phyloP scores from a whole-genome alignment of 108 stramenopile species.

The Cyclotella choctawhatcheeana region DNA sequence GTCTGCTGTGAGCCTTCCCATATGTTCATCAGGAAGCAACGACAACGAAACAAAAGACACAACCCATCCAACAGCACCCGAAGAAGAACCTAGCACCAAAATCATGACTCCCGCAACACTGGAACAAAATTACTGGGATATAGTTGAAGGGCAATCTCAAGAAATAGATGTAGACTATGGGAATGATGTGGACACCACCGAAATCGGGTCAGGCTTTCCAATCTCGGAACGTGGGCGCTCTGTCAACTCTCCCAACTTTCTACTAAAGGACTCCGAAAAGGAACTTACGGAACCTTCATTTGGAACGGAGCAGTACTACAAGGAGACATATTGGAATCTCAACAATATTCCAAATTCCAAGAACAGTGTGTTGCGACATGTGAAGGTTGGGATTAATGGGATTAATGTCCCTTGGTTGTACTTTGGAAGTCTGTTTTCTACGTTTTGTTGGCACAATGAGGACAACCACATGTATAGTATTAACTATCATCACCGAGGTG shows the following conservation, averaged over 20 bases:
- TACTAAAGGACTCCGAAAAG: slow-evolving; percentile 26
- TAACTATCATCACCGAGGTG: slow-evolving; percentile 97
- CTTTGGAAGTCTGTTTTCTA: slow-evolving; percentile 94
- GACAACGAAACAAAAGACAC: background rate
- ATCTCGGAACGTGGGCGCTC: slow-evolving; percentile 75
- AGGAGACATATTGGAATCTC: slow-evolving; percentile 96
- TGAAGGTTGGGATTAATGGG: slow-evolving; percentile 93
- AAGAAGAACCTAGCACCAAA: slow-evolving; percentile 6
- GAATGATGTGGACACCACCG: slow-evolving; percentile 92
- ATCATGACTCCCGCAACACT: slow-evolving; percentile 70
- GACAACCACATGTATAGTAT: slow-evolving; percentile 99
- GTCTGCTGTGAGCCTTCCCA: no score
- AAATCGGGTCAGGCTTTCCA: slow-evolving; percentile 93
- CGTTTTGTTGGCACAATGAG: slow-evolving; percentile 99
- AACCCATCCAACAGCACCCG: background rate
- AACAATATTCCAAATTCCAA: slow-evolving; percentile 96
- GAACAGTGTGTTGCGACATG: slow-evolving; percentile 85
- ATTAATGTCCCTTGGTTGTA: slow-evolving; percentile 98
- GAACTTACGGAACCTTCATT: slow-evolving; percentile 74
- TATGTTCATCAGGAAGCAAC: no score
- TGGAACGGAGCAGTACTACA: slow-evolving; percentile 87
- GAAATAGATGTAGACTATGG: slow-evolving; percentile 92
- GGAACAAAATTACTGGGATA: slow-evolving; percentile 96
- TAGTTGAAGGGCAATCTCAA: slow-evolving; percentile 83
- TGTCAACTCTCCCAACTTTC: slow-evolving; percentile 54